Evolutionary conservation across 176 grass and related monocot species (phyloP).

Genomic region (Avena atlantica): DNA sequence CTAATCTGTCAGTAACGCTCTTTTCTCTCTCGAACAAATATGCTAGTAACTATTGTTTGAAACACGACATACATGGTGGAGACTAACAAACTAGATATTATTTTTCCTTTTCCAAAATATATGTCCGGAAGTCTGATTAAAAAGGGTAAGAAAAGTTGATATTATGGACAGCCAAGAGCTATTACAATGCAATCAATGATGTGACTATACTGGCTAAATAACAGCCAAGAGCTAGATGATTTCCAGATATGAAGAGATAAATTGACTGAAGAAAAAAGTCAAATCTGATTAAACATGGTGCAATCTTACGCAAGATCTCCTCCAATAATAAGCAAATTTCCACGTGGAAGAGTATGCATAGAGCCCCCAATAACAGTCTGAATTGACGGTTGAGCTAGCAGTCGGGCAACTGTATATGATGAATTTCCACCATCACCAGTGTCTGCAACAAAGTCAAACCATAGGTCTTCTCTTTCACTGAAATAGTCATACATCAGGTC

Average conservation of each 20-base stretch:
- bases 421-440: constrained; percentile 93
- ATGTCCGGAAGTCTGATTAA: background rate
- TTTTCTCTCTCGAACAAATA: background rate
- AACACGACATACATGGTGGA: constrained; percentile 6
- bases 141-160: background rate
- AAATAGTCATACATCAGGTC: constrained; percentile 76
- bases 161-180: background rate
- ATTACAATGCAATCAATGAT: constrained; percentile 30
- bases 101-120: background rate
- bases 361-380: constrained; percentile 64
- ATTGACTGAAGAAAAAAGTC: constrained; percentile 6
- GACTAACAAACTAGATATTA: background rate
- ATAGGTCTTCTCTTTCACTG: constrained; percentile 75
- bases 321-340: constrained; percentile 81
- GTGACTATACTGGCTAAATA: constrained; percentile 6
- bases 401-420: constrained; percentile 76
- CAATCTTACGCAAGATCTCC: constrained; percentile 91
- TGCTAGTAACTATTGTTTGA: constrained; percentile 21
- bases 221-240: constrained; percentile 17
- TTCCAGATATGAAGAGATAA: constrained; percentile 20
- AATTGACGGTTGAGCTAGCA: constrained; percentile 83
- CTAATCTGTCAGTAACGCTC: background rate
- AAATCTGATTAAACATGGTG: constrained; percentile 38
- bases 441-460: constrained; percentile 96
- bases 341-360: constrained; percentile 87